Conservation (phyloP, 163 green algal species). For the Chlorella variabilis region DNA sequence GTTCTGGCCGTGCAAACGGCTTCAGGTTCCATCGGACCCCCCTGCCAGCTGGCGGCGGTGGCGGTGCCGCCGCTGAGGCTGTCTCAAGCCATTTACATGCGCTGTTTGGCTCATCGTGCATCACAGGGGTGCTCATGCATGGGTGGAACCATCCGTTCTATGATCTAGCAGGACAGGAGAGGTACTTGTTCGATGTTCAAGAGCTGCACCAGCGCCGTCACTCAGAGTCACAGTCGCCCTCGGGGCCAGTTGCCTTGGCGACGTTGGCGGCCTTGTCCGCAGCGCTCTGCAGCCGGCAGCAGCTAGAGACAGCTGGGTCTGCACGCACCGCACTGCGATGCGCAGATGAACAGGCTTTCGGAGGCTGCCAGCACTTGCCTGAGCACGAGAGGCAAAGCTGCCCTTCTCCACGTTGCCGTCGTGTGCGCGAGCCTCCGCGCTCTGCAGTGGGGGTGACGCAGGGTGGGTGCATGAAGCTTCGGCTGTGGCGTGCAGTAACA, state of each 20-base stretch:
- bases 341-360: background rate
- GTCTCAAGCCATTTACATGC: no score
- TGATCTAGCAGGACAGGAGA: no score
- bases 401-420: constrained; percentile 19
- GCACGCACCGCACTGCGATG: background rate
- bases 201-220: background rate
- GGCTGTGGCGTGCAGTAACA: background rate
- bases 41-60: no score
- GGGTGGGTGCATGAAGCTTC: background rate
- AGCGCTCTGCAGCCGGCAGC: constrained; percentile 14
- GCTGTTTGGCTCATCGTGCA: no score
- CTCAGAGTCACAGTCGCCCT: background rate
- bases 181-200: no score
- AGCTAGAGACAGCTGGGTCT: no score
- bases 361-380: constrained; percentile 1
- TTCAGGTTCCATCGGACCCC: no score
- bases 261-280: background rate
- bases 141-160: no score
- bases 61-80: no score
- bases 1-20: no score
- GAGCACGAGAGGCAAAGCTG: constrained; percentile 19
- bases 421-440: constrained; percentile 3
- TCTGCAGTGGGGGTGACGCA: background rate
- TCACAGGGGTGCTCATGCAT: no score
- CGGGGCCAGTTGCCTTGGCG: background rate